Percentiles rank a stretch among this genome's conserved stretches.
These are phyloP conservation scores for Fragilaria crotonensis DNA, from an alignment of 108 stramenopile species.

Conservation along the genomic window DNA sequence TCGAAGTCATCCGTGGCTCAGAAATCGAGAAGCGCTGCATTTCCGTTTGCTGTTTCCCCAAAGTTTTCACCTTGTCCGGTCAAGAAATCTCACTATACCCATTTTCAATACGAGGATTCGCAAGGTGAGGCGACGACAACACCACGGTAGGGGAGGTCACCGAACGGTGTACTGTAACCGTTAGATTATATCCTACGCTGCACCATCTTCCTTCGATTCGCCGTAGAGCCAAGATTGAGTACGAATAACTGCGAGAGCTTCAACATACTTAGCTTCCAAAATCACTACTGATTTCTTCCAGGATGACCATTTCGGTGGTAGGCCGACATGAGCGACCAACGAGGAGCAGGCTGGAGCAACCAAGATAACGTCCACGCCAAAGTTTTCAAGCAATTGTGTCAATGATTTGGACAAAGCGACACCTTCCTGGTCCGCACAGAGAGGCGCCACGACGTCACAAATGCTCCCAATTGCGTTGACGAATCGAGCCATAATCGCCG, in stretches of 20 bases:
- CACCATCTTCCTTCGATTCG: background rate
- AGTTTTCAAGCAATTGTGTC: slow-evolving; percentile 25
- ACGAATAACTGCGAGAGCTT: slow-evolving; percentile 25
- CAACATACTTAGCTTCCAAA: slow-evolving; percentile 32
- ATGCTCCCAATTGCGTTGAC: slow-evolving; percentile 25
- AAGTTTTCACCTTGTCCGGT: too few relatives aligned
- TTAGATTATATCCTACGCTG: too few relatives aligned
- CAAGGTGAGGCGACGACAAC: too few relatives aligned
- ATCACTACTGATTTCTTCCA: slow-evolving; percentile 20
- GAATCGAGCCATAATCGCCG: slow-evolving; percentile 41
- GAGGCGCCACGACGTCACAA: slow-evolving; percentile 12
- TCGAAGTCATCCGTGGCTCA: too few relatives aligned
- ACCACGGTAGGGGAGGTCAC: too few relatives aligned
- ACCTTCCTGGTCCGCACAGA: slow-evolving; percentile 18
- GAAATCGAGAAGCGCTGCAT: too few relatives aligned
- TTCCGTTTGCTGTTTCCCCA: too few relatives aligned
- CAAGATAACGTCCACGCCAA: slow-evolving; percentile 56
- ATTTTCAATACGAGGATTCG: too few relatives aligned
- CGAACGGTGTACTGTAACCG: too few relatives aligned
- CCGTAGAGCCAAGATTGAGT: slow-evolving; percentile 38
- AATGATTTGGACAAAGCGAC: background rate
- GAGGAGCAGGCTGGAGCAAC: slow-evolving; percentile 61
- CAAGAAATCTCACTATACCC: too few relatives aligned
- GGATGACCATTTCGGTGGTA: slow-evolving; percentile 43
- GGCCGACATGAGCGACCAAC: slow-evolving; percentile 12